phyloP scores from a whole-genome alignment of 108 stramenopile genomes.

The Nitzschia sp. region DNA sequence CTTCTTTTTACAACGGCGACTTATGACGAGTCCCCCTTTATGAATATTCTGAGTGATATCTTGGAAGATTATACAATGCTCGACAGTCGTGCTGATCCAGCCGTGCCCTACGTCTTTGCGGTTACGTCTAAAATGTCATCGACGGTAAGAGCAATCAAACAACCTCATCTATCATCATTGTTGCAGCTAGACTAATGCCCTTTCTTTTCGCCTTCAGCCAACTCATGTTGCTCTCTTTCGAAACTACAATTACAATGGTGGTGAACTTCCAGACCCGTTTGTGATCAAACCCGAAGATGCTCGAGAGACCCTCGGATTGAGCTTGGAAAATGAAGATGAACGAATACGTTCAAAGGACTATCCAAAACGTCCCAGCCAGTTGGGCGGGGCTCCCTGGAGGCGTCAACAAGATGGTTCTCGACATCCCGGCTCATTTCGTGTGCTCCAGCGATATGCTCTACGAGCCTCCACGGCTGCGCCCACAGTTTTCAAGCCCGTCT shows the following conservation, averaged over 20 bases:
- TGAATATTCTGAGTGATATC: conserved; percentile 73
- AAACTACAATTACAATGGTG: conserved; percentile 85
- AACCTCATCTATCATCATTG: too few relatives aligned
- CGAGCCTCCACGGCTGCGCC: conserved; percentile 88
- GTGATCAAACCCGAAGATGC: conserved; percentile 68
- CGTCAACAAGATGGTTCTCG: conserved; percentile 54
- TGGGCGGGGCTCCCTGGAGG: background rate
- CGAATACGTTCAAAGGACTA: conserved; percentile 23
- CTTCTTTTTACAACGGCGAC: conserved; percentile 83
- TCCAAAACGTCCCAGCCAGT: conserved; percentile 6
- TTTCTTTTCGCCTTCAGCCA: too few relatives aligned
- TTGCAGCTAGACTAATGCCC: too few relatives aligned
- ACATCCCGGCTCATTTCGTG: conserved; percentile 82
- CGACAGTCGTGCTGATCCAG: conserved; percentile 79
- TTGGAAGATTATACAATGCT: conserved; percentile 74
- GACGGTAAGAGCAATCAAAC: too few relatives aligned
- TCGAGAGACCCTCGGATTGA: conserved; percentile 59
- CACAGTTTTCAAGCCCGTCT: conserved; percentile 86
- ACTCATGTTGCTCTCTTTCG: conserved; percentile 76
- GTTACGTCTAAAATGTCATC: conserved; percentile 82
- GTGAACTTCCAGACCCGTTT: conserved; percentile 78
- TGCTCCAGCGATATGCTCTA: conserved; percentile 76
- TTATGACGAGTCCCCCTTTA: conserved; percentile 82
- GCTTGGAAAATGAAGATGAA: conserved; percentile 48
- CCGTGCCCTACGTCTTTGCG: conserved; percentile 60